Evolutionary conservation across 2,329 filamentous ascomycete species (phyloP).

Genomic region (Aaosphaeria arxii): DNA sequence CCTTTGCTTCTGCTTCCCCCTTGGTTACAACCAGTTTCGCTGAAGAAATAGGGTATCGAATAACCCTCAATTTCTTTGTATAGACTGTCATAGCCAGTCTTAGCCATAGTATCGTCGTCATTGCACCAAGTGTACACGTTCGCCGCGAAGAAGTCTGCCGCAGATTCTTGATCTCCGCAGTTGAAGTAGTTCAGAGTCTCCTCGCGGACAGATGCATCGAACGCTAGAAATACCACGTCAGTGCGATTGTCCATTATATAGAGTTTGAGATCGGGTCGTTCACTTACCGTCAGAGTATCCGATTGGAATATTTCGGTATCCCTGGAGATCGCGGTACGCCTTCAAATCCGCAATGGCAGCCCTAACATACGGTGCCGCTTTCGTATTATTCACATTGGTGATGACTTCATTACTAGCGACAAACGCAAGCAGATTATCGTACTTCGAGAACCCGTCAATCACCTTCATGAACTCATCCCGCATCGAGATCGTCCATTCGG

Average conservation of each 20-base stretch:
- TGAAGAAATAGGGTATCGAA: conserved; percentile 7
- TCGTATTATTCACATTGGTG: conserved; percentile 1
- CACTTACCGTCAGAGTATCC: conserved; percentile 6
- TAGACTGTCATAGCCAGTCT: conserved; percentile 6
- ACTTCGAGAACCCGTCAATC: conserved; percentile 5
- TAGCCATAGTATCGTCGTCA: neutral
- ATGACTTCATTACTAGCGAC: conserved; percentile 7
- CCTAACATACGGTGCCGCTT: conserved; percentile 3
- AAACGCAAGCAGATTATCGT: conserved; percentile 6
- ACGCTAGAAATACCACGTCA: too few relatives aligned
- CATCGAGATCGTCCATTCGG: conserved; percentile 3
- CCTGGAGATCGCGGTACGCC: conserved; percentile 9
- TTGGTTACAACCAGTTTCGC: conserved; percentile 2
- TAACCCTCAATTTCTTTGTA: conserved; percentile 6
- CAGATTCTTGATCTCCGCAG: conserved; percentile 4
- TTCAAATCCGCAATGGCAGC: conserved; percentile 7
- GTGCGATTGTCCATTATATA: too few relatives aligned
- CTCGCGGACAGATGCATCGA: too few relatives aligned
- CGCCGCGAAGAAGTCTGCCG: conserved; percentile 7
- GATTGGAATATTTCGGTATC: conserved; percentile 11
- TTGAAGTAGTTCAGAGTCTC: conserved; percentile 6
- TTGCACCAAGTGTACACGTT: conserved; percentile 8
- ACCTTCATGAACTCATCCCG: conserved; percentile 2
- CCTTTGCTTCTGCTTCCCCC: neutral
- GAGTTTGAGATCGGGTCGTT: too few relatives aligned